These are phyloP conservation scores for Solanum ossicruentum DNA, from an alignment of 257 asterid genomes.

Conservation along the genomic window DNA sequence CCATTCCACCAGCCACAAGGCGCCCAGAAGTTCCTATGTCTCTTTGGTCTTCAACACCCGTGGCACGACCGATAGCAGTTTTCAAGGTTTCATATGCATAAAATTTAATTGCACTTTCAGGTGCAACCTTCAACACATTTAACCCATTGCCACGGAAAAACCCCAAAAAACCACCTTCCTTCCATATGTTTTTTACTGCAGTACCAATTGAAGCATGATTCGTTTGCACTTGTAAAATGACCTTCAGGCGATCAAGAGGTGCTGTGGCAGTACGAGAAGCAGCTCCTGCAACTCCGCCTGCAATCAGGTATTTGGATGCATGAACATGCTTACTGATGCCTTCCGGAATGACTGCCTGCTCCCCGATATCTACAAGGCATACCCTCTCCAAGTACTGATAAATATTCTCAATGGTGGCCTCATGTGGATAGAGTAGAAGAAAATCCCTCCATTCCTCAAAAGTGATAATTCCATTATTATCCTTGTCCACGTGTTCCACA, in stretches of 20 bases:
- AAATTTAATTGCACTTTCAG: conserved; percentile 97
- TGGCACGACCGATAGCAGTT: conserved; percentile 38
- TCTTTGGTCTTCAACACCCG: conserved; percentile 27
- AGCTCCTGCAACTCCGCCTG: conserved; percentile 98
- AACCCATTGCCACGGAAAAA: conserved; percentile 92
- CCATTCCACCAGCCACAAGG: conserved; percentile 83
- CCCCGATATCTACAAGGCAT: conserved; percentile 92
- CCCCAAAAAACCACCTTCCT: conserved; percentile 59
- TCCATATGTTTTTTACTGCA: conserved; percentile 67
- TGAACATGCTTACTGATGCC: conserved; percentile 92
- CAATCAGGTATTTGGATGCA: conserved; percentile 77
- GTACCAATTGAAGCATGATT: conserved; percentile 49
- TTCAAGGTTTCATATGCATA: conserved; percentile 76
- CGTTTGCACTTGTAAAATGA: conserved; percentile 84
- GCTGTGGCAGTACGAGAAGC: conserved; percentile 97
- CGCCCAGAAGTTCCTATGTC: conserved; percentile 69
- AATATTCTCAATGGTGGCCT: conserved; percentile 89
- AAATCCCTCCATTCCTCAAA: conserved; percentile 99
- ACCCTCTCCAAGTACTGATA: conserved; percentile 90
- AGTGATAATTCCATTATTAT: conserved; percentile 89
- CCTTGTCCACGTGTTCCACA: conserved; percentile 95
- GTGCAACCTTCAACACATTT: conserved; percentile 90
- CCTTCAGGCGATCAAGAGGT: conserved; percentile 95
- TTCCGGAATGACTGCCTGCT: conserved; percentile 90
- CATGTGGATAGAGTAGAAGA: conserved; percentile 89